Percentiles rank a stretch among this genome's conserved stretches.
phyloP scores from a whole-genome alignment of 1,284 basidiomycete species.

The Ceratobasidium sp. region DNA sequence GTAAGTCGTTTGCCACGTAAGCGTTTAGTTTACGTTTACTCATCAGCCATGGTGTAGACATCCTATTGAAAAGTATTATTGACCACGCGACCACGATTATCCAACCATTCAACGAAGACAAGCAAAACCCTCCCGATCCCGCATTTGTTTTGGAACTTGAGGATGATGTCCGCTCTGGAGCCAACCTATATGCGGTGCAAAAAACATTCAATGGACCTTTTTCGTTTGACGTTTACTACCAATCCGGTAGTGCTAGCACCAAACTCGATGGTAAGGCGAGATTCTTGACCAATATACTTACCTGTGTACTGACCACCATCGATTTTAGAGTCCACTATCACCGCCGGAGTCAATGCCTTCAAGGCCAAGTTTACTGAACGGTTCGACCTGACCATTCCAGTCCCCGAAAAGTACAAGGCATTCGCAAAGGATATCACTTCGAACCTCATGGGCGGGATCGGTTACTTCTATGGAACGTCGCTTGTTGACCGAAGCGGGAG shows the following conservation, averaged over 20 bases:
- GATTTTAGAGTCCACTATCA: constrained; percentile 53
- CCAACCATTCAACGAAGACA: constrained; percentile 61
- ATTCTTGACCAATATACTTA: background rate
- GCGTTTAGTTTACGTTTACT: constrained; percentile 8
- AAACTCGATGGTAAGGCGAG: constrained; percentile 64
- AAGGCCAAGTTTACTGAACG: constrained; percentile 66
- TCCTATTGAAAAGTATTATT: constrained; percentile 68
- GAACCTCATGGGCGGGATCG: constrained; percentile 87
- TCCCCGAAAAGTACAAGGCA: constrained; percentile 59
- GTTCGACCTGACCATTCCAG: constrained; percentile 73
- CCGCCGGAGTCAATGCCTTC: constrained; percentile 69
- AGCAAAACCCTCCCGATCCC: constrained; percentile 69
- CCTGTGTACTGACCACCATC: background rate
- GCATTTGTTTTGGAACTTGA: constrained; percentile 76
- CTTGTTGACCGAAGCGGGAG: constrained; percentile 82
- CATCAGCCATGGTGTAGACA: constrained; percentile 55
- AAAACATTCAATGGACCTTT: constrained; percentile 83
- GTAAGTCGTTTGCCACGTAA: constrained; percentile 51
- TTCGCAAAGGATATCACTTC: constrained; percentile 89
- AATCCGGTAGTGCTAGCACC: constrained; percentile 68
- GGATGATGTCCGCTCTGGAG: constrained; percentile 71
- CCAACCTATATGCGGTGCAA: constrained; percentile 85
- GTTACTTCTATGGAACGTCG: constrained; percentile 91
- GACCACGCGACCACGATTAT: constrained; percentile 63
- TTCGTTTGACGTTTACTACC: constrained; percentile 84